Evolutionary conservation across 2,329 filamentous ascomycete genomes (phyloP).

Genomic region (Epichloe gansuensis): DNA sequence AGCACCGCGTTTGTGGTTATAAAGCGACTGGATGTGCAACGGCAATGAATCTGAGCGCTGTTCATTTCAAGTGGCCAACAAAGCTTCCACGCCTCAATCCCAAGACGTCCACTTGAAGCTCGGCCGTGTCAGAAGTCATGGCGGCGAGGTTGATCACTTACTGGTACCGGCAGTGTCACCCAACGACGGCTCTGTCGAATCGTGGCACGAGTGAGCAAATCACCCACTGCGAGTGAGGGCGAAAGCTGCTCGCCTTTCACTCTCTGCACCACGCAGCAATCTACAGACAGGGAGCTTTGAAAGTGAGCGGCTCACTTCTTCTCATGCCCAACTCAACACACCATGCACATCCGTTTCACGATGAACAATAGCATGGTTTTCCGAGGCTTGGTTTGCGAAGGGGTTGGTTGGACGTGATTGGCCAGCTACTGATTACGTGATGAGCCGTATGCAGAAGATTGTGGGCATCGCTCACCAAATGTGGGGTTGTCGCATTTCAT

Average conservation of each 20-base stretch:
- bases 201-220: neutral
- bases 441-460: neutral
- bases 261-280: neutral
- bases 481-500: too few species aligned
- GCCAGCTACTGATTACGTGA: slow-evolving; percentile 7
- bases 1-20: neutral
- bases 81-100: neutral
- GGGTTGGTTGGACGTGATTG: slow-evolving; percentile 5
- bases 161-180: neutral
- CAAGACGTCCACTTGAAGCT: neutral
- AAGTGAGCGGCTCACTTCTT: slow-evolving; percentile 3
- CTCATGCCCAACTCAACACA: neutral
- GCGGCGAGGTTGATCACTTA: slow-evolving; percentile 1
- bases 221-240: neutral
- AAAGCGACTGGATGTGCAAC: neutral
- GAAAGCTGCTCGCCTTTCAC: neutral
- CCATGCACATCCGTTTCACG: neutral
- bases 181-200: neutral
- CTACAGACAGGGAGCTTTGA: neutral
- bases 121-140: neutral
- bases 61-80: neutral
- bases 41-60: neutral
- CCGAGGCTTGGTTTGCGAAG: neutral
- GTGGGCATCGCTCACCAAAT: neutral
- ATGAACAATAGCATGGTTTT: slow-evolving; percentile 1